These are phyloP conservation scores for Sporothrix dimorphospora DNA, from an alignment of 2,329 filamentous ascomycete genomes.

Conservation along the genomic window DNA sequence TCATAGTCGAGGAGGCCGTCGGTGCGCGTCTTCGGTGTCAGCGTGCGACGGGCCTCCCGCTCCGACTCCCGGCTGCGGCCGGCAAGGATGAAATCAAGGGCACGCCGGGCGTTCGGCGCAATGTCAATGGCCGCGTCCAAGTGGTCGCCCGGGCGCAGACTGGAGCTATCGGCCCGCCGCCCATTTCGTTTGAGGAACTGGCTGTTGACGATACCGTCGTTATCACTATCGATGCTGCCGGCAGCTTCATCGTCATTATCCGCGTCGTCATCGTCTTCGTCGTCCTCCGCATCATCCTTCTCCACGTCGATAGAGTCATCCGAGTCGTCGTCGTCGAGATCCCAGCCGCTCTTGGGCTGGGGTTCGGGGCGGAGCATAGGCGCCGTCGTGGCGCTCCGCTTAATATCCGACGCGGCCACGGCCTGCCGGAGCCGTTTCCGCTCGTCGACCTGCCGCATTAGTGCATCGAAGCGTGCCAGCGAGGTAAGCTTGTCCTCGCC, in stretches of 20 bases:
- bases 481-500: conserved; percentile 68
- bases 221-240: neutral
- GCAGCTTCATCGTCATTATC: neutral
- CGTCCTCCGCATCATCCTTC: conserved; percentile 34
- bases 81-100: conserved; percentile 56
- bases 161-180: conserved; percentile 19
- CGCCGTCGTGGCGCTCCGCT: conserved; percentile 34
- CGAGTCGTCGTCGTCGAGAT: conserved; percentile 55
- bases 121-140: conserved; percentile 40
- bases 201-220: conserved; percentile 31
- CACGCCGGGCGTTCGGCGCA: conserved; percentile 52
- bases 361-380: conserved; percentile 36
- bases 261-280: conserved; percentile 34
- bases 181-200: neutral
- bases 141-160: neutral
- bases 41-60: conserved; percentile 8
- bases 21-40: conserved; percentile 30
- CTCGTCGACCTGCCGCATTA: conserved; percentile 65
- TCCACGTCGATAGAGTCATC: conserved; percentile 47
- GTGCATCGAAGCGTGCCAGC: conserved; percentile 65
- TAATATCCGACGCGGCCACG: conserved; percentile 40
- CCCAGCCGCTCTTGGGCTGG: conserved; percentile 54
- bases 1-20: conserved; percentile 40
- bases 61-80: conserved; percentile 44
- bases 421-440: conserved; percentile 46